phyloP scores from a whole-genome alignment of 176 grass and related monocot species.

The Triticum turgidum region DNA sequence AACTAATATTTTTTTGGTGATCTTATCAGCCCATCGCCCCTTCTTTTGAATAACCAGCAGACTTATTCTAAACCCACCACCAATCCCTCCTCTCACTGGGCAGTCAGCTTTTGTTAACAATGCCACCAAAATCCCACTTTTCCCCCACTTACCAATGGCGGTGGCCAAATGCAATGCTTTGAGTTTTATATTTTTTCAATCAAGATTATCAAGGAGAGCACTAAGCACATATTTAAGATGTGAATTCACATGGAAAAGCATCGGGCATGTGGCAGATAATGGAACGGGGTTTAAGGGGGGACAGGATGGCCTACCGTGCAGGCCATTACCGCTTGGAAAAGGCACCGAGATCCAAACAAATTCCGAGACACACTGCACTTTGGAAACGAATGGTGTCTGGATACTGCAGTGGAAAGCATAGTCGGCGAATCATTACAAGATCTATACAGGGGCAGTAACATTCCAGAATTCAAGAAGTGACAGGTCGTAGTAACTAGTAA shows the following conservation, averaged over 20 bases:
- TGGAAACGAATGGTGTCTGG: conserved; percentile 42
- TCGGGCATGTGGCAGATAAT: conserved; percentile 29
- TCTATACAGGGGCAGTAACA: conserved; percentile 25
- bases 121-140: conserved; percentile 60
- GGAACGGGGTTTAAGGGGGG: conserved; percentile 27
- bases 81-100: conserved; percentile 40
- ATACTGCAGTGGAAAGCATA: conserved; percentile 44
- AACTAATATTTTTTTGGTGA: conserved; percentile 21
- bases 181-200: conserved; percentile 32
- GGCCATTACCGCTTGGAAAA: conserved; percentile 33
- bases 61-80: conserved; percentile 44
- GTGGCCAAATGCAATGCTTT: conserved; percentile 48
- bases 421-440: conserved; percentile 46
- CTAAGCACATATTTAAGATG: conserved; percentile 48
- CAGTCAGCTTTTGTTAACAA: conserved; percentile 47
- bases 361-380: conserved; percentile 34
- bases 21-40: conserved; percentile 28
- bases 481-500: conserved; percentile 20
- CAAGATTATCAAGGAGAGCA: conserved; percentile 52
- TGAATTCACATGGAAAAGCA: conserved; percentile 30
- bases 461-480: conserved; percentile 39
- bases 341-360: conserved; percentile 32
- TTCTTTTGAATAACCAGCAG: conserved; percentile 35
- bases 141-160: conserved; percentile 50
- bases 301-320: conserved; percentile 41